phyloP scores from a whole-genome alignment of 805 yeast species.

The Ogataea corticis region DNA sequence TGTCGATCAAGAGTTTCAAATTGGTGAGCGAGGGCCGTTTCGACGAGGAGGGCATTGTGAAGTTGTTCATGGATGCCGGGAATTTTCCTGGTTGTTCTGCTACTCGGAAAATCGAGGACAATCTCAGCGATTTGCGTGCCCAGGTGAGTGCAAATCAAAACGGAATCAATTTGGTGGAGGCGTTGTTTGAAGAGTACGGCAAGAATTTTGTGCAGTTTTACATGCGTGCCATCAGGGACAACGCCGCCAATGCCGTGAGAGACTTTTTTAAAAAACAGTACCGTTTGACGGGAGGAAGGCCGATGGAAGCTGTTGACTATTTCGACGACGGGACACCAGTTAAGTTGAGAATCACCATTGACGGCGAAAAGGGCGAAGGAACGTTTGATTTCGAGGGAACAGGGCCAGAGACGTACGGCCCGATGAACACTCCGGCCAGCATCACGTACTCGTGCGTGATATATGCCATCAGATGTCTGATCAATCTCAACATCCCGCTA shows the following conservation, averaged over 20 bases:
- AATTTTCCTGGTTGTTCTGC: constrained; percentile 54
- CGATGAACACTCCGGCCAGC: constrained; percentile 56
- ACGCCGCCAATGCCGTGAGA: constrained; percentile 46
- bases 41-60: constrained; percentile 49
- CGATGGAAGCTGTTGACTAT: constrained; percentile 44
- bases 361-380: constrained; percentile 41
- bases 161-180: constrained; percentile 44
- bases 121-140: constrained; percentile 47
- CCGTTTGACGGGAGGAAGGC: constrained; percentile 31
- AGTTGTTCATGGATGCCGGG: constrained; percentile 47
- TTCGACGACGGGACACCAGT: constrained; percentile 60
- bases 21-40: constrained; percentile 47
- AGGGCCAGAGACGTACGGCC: constrained; percentile 51
- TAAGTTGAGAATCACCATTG: constrained; percentile 42
- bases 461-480: constrained; percentile 51
- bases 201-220: constrained; percentile 41
- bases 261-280: constrained; percentile 40
- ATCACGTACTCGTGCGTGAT: constrained; percentile 54
- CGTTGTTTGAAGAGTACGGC: constrained; percentile 43
- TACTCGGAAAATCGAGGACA: constrained; percentile 51
- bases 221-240: constrained; percentile 44
- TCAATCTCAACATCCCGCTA: constrained; percentile 52
- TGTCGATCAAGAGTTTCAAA: constrained; percentile 49
- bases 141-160: constrained; percentile 50
- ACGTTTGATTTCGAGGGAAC: constrained; percentile 53